phyloP scores from a whole-genome alignment of 495 filamentous ascomycete genomes.

The Penicillium tannophilum region DNA sequence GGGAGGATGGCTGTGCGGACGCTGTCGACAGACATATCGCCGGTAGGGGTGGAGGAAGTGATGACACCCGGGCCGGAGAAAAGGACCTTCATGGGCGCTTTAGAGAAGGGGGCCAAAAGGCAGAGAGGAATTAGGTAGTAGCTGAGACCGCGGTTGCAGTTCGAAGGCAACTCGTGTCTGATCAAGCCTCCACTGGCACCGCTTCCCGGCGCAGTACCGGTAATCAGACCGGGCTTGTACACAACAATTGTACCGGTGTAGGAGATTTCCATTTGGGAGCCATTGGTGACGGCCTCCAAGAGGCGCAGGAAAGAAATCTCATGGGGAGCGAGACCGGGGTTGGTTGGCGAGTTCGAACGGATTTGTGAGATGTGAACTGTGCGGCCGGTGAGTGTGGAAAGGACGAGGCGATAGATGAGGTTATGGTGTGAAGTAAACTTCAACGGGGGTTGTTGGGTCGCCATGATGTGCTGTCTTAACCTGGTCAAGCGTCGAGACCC shows the following conservation, averaged over 20 bases:
- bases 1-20: slow-evolving; percentile 93
- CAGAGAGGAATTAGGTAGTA: slow-evolving; percentile 92
- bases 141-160: slow-evolving; percentile 76
- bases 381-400: slow-evolving; percentile 87
- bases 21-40: slow-evolving; percentile 87
- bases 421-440: slow-evolving; percentile 80
- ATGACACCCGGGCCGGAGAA: slow-evolving; percentile 94
- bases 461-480: slow-evolving; percentile 38
- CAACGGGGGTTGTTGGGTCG: slow-evolving; percentile 52
- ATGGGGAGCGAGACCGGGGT: slow-evolving; percentile 85
- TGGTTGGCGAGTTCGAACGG: slow-evolving; percentile 76
- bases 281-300: slow-evolving; percentile 93
- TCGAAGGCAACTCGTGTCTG: slow-evolving; percentile 73
- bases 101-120: slow-evolving; percentile 90
- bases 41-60: slow-evolving; percentile 74
- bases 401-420: slow-evolving; percentile 80
- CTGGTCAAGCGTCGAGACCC: slow-evolving; percentile 11
- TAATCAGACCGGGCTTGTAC: slow-evolving; percentile 90
- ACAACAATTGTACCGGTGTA: slow-evolving; percentile 91
- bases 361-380: slow-evolving; percentile 92
- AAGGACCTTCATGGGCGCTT: slow-evolving; percentile 81
- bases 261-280: slow-evolving; percentile 88
- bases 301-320: slow-evolving; percentile 96
- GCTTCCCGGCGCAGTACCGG: slow-evolving; percentile 68
- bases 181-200: slow-evolving; percentile 73